phyloP scores from a whole-genome alignment of 768 basidiomycete genomes.

The Rhodotorula kratochvilovae region DNA sequence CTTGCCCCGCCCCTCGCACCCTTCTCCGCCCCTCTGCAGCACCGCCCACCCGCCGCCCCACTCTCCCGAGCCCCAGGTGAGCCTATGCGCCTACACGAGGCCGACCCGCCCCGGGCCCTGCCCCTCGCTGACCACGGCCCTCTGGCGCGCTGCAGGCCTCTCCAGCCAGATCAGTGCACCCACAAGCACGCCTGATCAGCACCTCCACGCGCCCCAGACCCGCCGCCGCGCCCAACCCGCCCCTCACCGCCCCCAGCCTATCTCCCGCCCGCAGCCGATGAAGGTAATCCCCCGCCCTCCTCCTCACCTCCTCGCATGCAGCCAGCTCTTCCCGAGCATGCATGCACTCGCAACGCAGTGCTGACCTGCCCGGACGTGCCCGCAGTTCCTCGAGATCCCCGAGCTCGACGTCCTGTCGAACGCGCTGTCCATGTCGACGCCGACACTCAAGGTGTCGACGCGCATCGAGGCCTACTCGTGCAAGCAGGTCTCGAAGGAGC shows the following conservation, averaged over 20 bases:
- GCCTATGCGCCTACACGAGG: neutral
- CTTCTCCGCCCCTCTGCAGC: neutral
- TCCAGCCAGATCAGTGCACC: too few relatives aligned
- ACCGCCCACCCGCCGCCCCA: neutral
- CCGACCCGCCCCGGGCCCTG: neutral
- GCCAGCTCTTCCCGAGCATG: neutral
- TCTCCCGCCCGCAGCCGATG: neutral
- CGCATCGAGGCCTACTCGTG: slow-evolving; percentile 89
- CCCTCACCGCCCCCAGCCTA: neutral
- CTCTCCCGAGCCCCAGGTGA: neutral
- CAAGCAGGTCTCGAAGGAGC: slow-evolving; percentile 95
- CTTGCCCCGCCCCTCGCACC: neutral
- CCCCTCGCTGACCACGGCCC: neutral
- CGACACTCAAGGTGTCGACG: slow-evolving; percentile 31
- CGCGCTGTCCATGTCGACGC: slow-evolving; percentile 38
- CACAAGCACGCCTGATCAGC: neutral
- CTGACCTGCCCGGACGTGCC: neutral
- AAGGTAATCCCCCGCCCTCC: slow-evolving; percentile 5
- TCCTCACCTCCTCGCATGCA: neutral
- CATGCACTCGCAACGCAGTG: neutral
- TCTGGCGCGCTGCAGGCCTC: neutral
- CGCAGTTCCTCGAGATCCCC: slow-evolving; percentile 38
- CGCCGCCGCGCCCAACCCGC: neutral
- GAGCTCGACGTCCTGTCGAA: slow-evolving; percentile 44
- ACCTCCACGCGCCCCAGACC: too few relatives aligned